Base-by-base conservation (phyloP, 805 yeast genomes). In the Wickerhamiella azymoides region DNA sequence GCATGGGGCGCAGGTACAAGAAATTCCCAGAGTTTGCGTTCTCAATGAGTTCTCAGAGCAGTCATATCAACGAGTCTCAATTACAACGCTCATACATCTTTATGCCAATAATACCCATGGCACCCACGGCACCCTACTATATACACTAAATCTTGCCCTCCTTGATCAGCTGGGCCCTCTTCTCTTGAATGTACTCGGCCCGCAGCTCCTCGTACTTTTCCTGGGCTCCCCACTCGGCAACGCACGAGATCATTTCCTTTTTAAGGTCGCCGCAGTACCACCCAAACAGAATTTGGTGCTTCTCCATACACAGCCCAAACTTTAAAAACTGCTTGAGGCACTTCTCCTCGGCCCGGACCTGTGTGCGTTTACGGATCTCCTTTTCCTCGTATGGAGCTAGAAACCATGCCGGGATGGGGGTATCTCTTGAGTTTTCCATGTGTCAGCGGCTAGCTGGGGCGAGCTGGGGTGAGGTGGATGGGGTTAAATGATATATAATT, bases 351-450 rank as follows among this genome's bases (percentile, higher is more conserved):
- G 65, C 55, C 48, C 52, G 61, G 30, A 57, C 60, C 45, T 62
- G 66, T 39, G 57, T 53, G 40, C 57, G 54, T 30, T 56, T 52
- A 6, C 62, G 54, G 35, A 63, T 53, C 47, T 54, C 60, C 51
- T 58, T 61, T 46, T 63, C 67, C 39, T 63, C 67, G 49, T 58
- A 48, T 3, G 67, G 67, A 7, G 67, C 62, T 35, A 63, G 52
- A 42, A 63, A 56, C 67, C 67, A 63, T n/a, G 58, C 53, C 2
- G 67, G 66, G 8, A 56, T 50, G 5, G 59, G 54, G 10, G 53
- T 49, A n/a, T 54, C 56, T 2, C 16, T 30, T 8, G 41, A 21
- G 33, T 39, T 39, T 16, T 25, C 36, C 43, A 40, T 40, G 8
- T 39, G 33, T 30, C 33, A 30, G 33, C n/a, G 30, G 30, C 30